Evolutionary conservation across 2,329 filamentous ascomycete genomes (phyloP), one percentile per base, ranked within the genome.

Genomic region (Aspergillus awamori): DNA sequence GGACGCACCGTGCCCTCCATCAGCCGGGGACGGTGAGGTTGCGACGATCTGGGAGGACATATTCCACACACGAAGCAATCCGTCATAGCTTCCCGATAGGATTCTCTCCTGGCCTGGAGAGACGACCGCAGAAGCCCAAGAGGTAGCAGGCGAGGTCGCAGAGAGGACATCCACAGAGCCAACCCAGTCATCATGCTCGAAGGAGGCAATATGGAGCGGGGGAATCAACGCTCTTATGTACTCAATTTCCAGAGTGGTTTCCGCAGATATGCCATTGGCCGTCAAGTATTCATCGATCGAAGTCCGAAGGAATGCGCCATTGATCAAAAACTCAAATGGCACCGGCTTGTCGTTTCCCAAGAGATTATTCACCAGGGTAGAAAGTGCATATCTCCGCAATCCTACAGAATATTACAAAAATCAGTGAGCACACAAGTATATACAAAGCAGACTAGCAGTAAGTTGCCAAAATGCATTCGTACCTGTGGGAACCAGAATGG

Each of bases 141-240:
- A 74, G 20, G 83, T 87, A 2, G 87, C 86, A 6, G 81, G 78
- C 1, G 90, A 90, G 11, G 84, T 87, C 13, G 78, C 76, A 0
- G 92, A 93, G 24, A 96, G 81, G 4, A 96, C 86, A 75, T 97
- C 93, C 26, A 98, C 87, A 26, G 87, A 86, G 74, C 91, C 92
- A 53, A 99, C 91, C 95, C 95, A 99, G 77, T 98, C 95, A 72
- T 99, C 93, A 76, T 99, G 94, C 80, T 97, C 89, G 75, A 97
- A 99, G 73, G 91, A 95, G 11, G 93, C 90, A 69, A 96, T 88
- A 76, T 95, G 94, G 38, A 91, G 84, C 17, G 95, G 95, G 7
- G 95, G 95, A 62, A 97, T 87, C 68, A 97, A 82, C 65, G 93
- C 95, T 70, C 93, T 89, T 38, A 97, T 92, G 78, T 98, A 99